phyloP scores from a whole-genome alignment of 441 rosid genomes.

The Gossypium gossypioides region DNA sequence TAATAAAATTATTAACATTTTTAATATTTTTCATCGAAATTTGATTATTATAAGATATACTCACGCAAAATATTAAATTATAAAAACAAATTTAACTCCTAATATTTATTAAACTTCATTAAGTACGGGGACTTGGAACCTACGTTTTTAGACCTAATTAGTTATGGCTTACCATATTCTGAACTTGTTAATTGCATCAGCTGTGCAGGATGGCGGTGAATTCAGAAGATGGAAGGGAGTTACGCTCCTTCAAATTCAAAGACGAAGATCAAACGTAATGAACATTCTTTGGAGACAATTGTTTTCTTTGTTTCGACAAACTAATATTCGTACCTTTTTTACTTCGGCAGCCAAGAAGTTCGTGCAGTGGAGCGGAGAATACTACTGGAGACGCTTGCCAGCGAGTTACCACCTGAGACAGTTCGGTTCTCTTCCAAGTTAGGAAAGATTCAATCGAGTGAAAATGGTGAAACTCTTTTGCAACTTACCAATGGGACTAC shows the following conservation, averaged over 20 bases:
- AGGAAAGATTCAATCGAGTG: conserved; percentile 34
- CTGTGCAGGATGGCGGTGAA: conserved; percentile 82
- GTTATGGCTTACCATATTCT: conserved; percentile 7
- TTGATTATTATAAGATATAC: too few relatives aligned
- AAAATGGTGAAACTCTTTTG: conserved; percentile 41
- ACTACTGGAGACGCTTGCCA: conserved; percentile 70
- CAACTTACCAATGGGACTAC: conserved; percentile 59
- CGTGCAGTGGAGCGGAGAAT: conserved; percentile 82
- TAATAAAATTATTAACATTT: too few relatives aligned
- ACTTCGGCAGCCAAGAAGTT: conserved; percentile 70
- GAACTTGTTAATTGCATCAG: conserved; percentile 52
- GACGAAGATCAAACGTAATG: conserved; percentile 76
- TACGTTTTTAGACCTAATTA: too few relatives aligned
- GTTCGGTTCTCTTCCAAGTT: conserved; percentile 63
- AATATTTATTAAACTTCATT: too few relatives aligned
- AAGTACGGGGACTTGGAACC: too few relatives aligned
- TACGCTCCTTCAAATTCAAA: conserved; percentile 71
- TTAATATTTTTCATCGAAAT: too few relatives aligned
- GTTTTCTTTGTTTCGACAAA: background rate
- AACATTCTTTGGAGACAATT: background rate
- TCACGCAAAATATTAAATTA: too few relatives aligned
- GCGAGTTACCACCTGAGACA: conserved; percentile 51
- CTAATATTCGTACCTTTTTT: background rate
- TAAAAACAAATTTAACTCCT: too few relatives aligned
- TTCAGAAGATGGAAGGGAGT: conserved; percentile 74